Evolutionary conservation across 805 yeast genomes (phyloP).

Genomic region (Saccharomycopsis amapae): DNA sequence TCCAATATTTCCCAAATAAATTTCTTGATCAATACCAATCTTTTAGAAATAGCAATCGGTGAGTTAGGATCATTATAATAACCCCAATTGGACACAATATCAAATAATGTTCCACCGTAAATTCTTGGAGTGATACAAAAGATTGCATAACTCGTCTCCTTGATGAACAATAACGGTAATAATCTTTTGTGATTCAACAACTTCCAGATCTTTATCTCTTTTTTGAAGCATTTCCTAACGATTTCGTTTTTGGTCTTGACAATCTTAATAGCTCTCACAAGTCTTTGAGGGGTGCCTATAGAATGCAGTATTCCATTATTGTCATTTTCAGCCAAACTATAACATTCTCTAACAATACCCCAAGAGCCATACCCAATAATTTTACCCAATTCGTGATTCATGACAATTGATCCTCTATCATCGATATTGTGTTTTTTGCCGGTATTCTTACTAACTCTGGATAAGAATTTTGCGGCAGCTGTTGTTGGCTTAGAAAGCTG

Average conservation of each 20-base stretch:
- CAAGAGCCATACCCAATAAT: slow-evolving; percentile 86
- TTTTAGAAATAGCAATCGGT: slow-evolving; percentile 27
- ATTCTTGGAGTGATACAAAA: slow-evolving; percentile 68
- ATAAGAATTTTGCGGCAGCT: slow-evolving; percentile 27
- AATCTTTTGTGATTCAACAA: slow-evolving; percentile 57
- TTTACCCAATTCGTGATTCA: slow-evolving; percentile 60
- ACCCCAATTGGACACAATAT: slow-evolving; percentile 66
- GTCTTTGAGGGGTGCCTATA: slow-evolving; percentile 13
- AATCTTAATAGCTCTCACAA: slow-evolving; percentile 53
- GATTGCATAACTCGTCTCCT: slow-evolving; percentile 52
- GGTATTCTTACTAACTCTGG: slow-evolving; percentile 23
- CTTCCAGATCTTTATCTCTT: slow-evolving; percentile 75
- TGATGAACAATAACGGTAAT: slow-evolving; percentile 52
- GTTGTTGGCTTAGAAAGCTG: background rate
- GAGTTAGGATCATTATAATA: slow-evolving; percentile 28
- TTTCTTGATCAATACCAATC: slow-evolving; percentile 32
- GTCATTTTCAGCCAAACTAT: slow-evolving; percentile 27
- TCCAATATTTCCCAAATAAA: slow-evolving; percentile 47
- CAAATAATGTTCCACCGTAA: slow-evolving; percentile 76
- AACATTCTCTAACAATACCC: slow-evolving; percentile 76
- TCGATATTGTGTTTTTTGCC: slow-evolving; percentile 36
- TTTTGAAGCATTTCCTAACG: slow-evolving; percentile 52
- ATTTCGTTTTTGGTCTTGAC: slow-evolving; percentile 46
- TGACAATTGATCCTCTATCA: slow-evolving; percentile 61
- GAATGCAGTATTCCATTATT: slow-evolving; percentile 23